Evolutionary conservation across 2,329 filamentous ascomycete species (phyloP).

Genomic region (Chrysosporium queenslandicum): DNA sequence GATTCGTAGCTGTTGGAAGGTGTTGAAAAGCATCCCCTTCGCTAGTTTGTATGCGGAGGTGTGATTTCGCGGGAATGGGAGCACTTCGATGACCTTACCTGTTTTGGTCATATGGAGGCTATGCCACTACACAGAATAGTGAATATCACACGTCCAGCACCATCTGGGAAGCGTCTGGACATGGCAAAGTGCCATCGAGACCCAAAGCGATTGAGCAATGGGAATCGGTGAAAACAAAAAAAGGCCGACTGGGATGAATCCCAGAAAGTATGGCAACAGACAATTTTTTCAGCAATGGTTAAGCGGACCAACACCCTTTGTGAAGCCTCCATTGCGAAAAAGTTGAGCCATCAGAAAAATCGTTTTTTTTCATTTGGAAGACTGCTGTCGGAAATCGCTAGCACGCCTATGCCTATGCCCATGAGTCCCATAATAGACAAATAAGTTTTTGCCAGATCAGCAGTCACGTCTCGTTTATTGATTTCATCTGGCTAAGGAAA

Average conservation of each 20-base stretch:
- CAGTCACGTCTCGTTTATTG: constrained; percentile 7
- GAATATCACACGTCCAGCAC: neutral
- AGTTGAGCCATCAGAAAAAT: constrained; percentile 17
- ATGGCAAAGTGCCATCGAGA: neutral
- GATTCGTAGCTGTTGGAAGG: too few species aligned
- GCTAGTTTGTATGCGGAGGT: too few species aligned
- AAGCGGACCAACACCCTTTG: constrained; percentile 47
- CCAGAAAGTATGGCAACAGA: constrained; percentile 20
- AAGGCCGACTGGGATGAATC: constrained; percentile 9
- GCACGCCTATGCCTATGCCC: constrained; percentile 12
- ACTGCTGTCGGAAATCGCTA: constrained; percentile 10
- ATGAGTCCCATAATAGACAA: constrained; percentile 8
- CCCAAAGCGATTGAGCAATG: neutral
- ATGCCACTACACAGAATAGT: too few species aligned
- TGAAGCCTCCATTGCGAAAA: constrained; percentile 50
- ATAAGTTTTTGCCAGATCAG: constrained; percentile 7
- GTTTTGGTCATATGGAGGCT: neutral
- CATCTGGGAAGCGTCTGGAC: neutral
- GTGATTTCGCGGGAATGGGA: too few species aligned
- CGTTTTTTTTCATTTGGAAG: constrained; percentile 12
- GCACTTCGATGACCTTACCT: neutral
- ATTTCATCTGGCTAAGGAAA: constrained; percentile 4
- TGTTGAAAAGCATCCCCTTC: too few species aligned
- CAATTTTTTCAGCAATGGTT: constrained; percentile 45
- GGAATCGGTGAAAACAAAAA: neutral